Evolutionary conservation across 2,329 filamentous ascomycete species (phyloP), one percentile per base, ranked within the genome.

Genomic region (Coniochaeta pulveracea): DNA sequence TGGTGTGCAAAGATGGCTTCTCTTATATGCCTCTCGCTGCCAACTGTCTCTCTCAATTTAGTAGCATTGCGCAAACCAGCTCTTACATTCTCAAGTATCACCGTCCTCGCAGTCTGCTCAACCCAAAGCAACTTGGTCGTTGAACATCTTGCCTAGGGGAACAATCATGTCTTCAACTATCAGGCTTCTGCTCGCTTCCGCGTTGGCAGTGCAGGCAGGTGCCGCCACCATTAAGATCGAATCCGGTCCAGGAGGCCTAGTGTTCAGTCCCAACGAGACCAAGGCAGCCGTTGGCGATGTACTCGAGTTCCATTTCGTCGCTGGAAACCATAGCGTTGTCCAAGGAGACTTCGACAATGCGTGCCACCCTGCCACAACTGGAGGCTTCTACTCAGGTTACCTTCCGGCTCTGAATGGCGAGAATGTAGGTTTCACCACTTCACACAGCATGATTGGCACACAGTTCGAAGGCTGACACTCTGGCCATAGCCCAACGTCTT

Each of bases 271-370:
- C 3, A 51, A 58, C 36, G 56, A 53, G 23, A 39, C 67, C 34
- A 51, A 49, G n/a, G 64, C 66, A 11, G 43, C 51, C 17, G 37
- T 55, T 4, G 67, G 67, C 35, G 65, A 66, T 39, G 53, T 61
- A 29, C 53, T 72, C 30, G 62, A 68, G 43, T 71, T 70, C 51
- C 63, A 68, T 43, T 72, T 69, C 49, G 58, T 60, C 36, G 55
- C 61, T 4, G 28, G 28, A 31, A 64, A 64, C 43, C 66, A 71
- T 53, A 64, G 60, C 9, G 63, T 72, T 10, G 62, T 57, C 3
- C 55, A 61, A 43, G 60, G 63, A 14, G 54, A 57, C 15, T 69
- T 69, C 42, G 54, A 54, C 30, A 48, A 58, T n/a, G 62, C 66
- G 3, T 72, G 67, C 45, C 45, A 57, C 12, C 63, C 65, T 4